A percentile compares a stretch with the other conserved stretches of the same genome.
phyloP scores from a whole-genome alignment of 2,329 filamentous ascomycete genomes.

The Macrophomina phaseolina region DNA sequence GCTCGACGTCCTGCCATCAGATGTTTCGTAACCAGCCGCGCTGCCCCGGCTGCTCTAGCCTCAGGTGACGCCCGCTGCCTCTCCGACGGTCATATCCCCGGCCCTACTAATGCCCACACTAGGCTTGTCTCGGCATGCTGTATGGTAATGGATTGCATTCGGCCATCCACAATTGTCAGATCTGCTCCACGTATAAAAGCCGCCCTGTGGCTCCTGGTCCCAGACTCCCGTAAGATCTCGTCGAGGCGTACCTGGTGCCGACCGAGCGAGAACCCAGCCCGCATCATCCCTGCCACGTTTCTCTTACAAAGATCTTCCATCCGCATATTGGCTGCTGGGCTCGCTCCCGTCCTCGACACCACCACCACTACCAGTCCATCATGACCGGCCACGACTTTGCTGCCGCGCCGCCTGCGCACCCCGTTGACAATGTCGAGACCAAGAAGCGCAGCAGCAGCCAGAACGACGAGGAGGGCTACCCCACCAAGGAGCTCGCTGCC shows the following conservation, averaged over 20 bases:
- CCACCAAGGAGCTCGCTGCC: neutral
- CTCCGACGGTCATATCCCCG: conserved; percentile 17
- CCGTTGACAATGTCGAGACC: conserved; percentile 22
- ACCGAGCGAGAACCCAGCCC: too few relatives aligned
- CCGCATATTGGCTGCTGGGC: neutral
- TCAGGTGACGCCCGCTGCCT: conserved; percentile 4
- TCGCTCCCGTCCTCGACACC: neutral
- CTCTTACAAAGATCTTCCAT: conserved; percentile 19
- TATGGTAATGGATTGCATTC: conserved; percentile 8
- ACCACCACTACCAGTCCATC: neutral
- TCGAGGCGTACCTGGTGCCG: neutral
- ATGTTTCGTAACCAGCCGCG: neutral
- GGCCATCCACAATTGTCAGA: conserved; percentile 6
- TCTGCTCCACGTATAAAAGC: conserved; percentile 26
- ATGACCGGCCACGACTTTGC: conserved; percentile 6
- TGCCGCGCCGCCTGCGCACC: conserved; percentile 14
- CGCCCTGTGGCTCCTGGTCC: conserved; percentile 10
- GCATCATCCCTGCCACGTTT: neutral
- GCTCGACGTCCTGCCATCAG: neutral
- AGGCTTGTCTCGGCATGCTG: conserved; percentile 6
- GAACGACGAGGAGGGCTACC: conserved; percentile 10
- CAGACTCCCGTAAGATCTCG: conserved; percentile 15
- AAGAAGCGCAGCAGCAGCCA: conserved; percentile 16
- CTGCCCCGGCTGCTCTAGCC: conserved; percentile 13
- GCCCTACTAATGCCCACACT: conserved; percentile 14